Conservation (phyloP, 2,329 filamentous ascomycete species). For the Aspergillus oerlinghausenensis region DNA sequence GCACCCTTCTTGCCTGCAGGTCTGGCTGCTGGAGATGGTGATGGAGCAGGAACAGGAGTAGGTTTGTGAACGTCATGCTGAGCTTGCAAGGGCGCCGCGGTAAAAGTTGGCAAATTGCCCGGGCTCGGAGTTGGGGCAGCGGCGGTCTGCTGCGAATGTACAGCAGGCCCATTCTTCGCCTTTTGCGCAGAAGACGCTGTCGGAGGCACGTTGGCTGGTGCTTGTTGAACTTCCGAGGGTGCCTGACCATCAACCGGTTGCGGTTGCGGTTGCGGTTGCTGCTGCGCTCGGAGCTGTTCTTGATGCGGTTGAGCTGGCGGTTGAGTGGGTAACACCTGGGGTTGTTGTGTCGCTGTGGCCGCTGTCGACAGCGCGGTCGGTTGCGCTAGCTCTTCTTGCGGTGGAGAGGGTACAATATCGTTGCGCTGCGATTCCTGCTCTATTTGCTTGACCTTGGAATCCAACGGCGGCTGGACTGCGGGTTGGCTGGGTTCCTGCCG, state of each 20-base stretch:
- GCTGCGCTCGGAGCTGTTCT: slow-evolving; percentile 1
- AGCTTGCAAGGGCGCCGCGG: slow-evolving; percentile 23
- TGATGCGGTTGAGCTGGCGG: slow-evolving; percentile 3
- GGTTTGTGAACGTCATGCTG: slow-evolving; percentile 18
- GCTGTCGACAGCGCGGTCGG: slow-evolving; percentile 6
- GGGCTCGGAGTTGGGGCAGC: slow-evolving; percentile 16
- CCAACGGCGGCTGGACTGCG: slow-evolving; percentile 4
- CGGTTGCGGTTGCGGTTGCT: slow-evolving; percentile 5
- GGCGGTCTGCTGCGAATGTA: slow-evolving; percentile 13
- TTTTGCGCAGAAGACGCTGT: slow-evolving; percentile 7
- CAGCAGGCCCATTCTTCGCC: slow-evolving; percentile 6
- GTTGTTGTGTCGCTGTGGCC: slow-evolving; percentile 3
- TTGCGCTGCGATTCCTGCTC: slow-evolving; percentile 8
- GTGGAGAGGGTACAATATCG: slow-evolving; percentile 6
- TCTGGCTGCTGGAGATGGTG: slow-evolving; percentile 9
- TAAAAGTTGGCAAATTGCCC: slow-evolving; percentile 11
- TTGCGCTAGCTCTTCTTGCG: background rate
- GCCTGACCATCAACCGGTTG: slow-evolving; percentile 18
- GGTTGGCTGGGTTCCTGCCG: slow-evolving; percentile 2
- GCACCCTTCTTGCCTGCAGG: slow-evolving; percentile 13
- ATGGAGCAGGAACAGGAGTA: slow-evolving; percentile 10
- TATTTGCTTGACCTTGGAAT: slow-evolving; percentile 3
- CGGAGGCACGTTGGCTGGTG: slow-evolving; percentile 15
- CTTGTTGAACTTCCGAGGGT: slow-evolving; percentile 16
- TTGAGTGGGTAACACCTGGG: slow-evolving; percentile 7